phyloP scores from a whole-genome alignment of 139 green algal species.

The Picochlorum sp. region DNA sequence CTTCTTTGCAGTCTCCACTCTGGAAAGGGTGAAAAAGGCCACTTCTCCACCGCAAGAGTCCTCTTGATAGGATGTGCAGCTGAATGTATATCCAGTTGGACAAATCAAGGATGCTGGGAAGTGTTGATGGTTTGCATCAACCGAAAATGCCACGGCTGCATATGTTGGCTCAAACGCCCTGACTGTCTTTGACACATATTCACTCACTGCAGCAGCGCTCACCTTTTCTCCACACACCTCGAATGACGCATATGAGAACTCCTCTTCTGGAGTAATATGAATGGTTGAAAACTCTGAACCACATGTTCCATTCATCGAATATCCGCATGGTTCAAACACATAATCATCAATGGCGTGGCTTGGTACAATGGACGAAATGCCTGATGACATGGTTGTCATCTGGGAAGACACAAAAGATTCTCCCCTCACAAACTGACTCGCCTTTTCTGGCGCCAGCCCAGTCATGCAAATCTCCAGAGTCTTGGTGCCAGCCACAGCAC shows the following conservation, averaged over 20 bases:
- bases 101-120: conserved; percentile 10
- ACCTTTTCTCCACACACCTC: conserved; percentile 71
- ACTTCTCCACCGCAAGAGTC: conserved; percentile 29
- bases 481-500: conserved; percentile 30
- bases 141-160: conserved; percentile 45
- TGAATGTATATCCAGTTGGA: conserved; percentile 31
- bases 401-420: conserved; percentile 50
- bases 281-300: conserved; percentile 80
- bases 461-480: conserved; percentile 98
- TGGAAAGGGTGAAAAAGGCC: conserved; percentile 20
- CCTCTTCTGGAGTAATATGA: conserved; percentile 93
- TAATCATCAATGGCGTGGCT: conserved; percentile 86
- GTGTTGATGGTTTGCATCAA: conserved; percentile 17
- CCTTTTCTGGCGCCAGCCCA: conserved; percentile 52
- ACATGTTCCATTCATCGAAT: conserved; percentile 91
- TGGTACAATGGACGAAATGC: conserved; percentile 67
- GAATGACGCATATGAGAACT: conserved; percentile 84
- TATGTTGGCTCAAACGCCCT: conserved; percentile 47
- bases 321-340: conserved; percentile 97
- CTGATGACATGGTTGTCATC: conserved; percentile 44
- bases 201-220: conserved; percentile 10
- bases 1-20: neutral
- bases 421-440: conserved; percentile 67
- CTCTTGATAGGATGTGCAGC: conserved; percentile 32
- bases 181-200: conserved; percentile 30